Base-by-base conservation (phyloP, 768 basidiomycete genomes). In the Calocera viscosa region DNA sequence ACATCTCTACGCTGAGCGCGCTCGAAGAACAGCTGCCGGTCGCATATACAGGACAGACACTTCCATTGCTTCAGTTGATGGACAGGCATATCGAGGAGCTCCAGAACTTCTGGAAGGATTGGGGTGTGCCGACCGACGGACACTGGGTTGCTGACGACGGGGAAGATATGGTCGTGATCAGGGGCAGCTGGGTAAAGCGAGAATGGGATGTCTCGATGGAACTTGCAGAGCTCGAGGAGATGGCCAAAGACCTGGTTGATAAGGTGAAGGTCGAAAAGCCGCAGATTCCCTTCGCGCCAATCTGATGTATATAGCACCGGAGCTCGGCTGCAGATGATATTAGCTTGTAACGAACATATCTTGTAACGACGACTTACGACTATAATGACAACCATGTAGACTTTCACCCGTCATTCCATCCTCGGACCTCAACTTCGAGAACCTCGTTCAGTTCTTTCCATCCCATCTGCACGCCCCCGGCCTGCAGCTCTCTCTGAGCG, bases 351-450 rank as follows among this genome's bases (percentile, higher is more conserved):
- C 53, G 30, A 60, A 5, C 2, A 16, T 28, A 32, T 32, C 11
- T 16, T 60, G 53, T 60, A 60, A 60, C 53, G 53, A 60, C 30
- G 12, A 47, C 53, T 60, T 60, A 60, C 53, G 53, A 60, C 30
- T 28, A 60, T 60, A 60, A 26, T 30, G 30, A 7, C 43, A 47
- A 8, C 24, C 22, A 60, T 60, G 53, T 17, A 47, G 7, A 5
- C 53, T 10, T 60, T 60, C 19, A 60, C 11, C 53, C 53, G 10
- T 60, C 53, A 22, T 10, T 22, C 53, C 53, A 60, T 10, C 53
- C 53, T 19, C 53, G 53, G 14, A 60, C 53, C 30, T 60, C 53
- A 28, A 32, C 53, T 10, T 16, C 30, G 14, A 60, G 30, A 5
- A 60, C 19, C 2, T 60, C 53, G 10, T 60, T 22, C 22, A 60